Evolutionary conservation across 148 eudicot species (phyloP).

Genomic region (Pharnaceum exiguum): DNA sequence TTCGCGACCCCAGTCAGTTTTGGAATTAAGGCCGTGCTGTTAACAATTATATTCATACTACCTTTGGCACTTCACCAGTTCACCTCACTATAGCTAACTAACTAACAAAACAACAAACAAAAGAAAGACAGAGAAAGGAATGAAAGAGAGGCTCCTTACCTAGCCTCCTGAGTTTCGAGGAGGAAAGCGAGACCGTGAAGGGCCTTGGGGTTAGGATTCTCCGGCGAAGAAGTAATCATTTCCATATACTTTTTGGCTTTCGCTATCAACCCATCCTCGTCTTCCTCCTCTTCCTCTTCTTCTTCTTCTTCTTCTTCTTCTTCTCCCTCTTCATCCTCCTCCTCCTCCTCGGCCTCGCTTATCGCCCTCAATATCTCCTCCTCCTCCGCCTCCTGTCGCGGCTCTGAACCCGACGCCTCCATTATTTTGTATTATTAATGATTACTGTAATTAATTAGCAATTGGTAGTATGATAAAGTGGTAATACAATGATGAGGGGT

Average conservation of each 20-base stretch:
- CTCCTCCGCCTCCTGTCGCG: constrained; percentile 3
- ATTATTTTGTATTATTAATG: too few relatives aligned
- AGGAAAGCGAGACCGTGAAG: constrained; percentile 84
- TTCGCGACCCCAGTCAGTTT: too few relatives aligned
- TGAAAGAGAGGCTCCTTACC: constrained; percentile 31
- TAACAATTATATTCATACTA: too few relatives aligned
- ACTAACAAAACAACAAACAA: background rate
- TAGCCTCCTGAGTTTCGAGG: constrained; percentile 77
- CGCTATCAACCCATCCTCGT: constrained; percentile 44
- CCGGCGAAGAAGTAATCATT: constrained; percentile 52
- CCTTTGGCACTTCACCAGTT: too few relatives aligned
- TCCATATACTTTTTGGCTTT: constrained; percentile 73
- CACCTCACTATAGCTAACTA: background rate
- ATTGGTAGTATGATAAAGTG: too few relatives aligned
- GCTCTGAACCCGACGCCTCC: too few relatives aligned
- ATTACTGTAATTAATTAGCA: too few relatives aligned
- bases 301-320: constrained; percentile 20
- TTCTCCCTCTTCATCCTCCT: constrained; percentile 13
- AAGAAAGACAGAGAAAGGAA: background rate
- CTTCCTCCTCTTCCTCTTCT: constrained; percentile 33
- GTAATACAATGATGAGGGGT: too few relatives aligned
- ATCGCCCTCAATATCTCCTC: constrained; percentile 6
- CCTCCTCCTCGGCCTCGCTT: constrained; percentile 7
- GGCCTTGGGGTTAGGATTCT: constrained; percentile 70
- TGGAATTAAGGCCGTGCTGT: too few relatives aligned